Conservation (phyloP, 257 asterid genomes). For the Linderniella brevidens region DNA sequence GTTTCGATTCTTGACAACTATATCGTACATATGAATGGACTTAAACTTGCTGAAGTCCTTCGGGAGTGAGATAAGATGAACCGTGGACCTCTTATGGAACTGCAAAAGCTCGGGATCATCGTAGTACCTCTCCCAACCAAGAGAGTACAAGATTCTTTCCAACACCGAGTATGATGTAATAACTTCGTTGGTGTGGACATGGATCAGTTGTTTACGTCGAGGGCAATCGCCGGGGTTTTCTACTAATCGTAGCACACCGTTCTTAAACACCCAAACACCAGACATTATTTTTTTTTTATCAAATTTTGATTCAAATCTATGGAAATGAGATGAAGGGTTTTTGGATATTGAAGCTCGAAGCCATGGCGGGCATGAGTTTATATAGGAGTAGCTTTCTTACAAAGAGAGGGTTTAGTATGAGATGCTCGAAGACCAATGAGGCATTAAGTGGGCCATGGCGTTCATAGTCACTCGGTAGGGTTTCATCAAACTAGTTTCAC, state of each 20-base stretch:
- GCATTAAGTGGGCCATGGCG: no score
- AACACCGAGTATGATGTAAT: conserved; percentile 38
- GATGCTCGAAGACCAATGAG: no score
- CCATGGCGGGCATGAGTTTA: neutral
- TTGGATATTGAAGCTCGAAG: neutral
- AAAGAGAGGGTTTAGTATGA: no score
- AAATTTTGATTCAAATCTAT: no score
- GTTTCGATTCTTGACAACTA: conserved; percentile 52
- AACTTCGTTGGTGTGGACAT: conserved; percentile 24
- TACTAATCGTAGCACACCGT: conserved; percentile 29
- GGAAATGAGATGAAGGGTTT: neutral
- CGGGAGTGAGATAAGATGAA: conserved; percentile 62
- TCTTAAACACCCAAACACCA: conserved; percentile 59
- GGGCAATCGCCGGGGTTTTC: conserved; percentile 1
- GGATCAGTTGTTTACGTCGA: conserved; percentile 35
- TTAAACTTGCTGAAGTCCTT: conserved; percentile 48
- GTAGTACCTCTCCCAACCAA: conserved; percentile 73
- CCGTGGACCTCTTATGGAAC: conserved; percentile 55
- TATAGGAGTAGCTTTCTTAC: no score
- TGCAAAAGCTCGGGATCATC: conserved; percentile 54
- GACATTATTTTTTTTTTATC: conserved; percentile 14
- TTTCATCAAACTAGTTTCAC: no score
- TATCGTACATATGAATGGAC: conserved; percentile 50
- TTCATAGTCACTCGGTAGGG: no score
- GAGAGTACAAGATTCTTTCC: conserved; percentile 26